Evolutionary conservation across 495 filamentous ascomycete species (phyloP).

Genomic region (Acidiella bohemica): DNA sequence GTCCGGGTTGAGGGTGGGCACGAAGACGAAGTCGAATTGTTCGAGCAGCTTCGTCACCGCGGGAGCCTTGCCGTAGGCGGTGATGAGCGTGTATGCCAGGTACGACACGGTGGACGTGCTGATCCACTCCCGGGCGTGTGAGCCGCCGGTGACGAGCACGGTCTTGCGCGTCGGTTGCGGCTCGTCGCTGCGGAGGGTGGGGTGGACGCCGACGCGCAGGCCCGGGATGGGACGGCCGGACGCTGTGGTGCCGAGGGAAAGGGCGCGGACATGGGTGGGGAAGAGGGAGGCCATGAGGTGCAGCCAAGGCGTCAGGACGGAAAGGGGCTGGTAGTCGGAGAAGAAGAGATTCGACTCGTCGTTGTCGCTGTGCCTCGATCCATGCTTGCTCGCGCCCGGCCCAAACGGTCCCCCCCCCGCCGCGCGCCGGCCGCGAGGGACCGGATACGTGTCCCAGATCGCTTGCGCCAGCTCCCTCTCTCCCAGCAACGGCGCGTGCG

Average conservation of each 20-base stretch:
- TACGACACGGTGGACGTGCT: slow-evolving; percentile 86
- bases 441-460: slow-evolving; percentile 65
- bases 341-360: slow-evolving; percentile 62
- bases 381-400: slow-evolving; percentile 27
- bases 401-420: not conserved
- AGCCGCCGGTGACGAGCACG: slow-evolving; percentile 70
- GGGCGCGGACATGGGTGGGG: slow-evolving; percentile 56
- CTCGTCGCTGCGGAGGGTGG: slow-evolving; percentile 31
- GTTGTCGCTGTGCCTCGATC: slow-evolving; percentile 24
- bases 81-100: slow-evolving; percentile 77
- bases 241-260: slow-evolving; percentile 64
- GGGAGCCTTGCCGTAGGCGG: slow-evolving; percentile 53
- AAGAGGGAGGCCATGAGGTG: slow-evolving; percentile 78
- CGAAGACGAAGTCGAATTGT: slow-evolving; percentile 72
- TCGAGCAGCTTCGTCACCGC: slow-evolving; percentile 63
- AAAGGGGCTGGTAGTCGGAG: slow-evolving; percentile 67
- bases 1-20: slow-evolving; percentile 85
- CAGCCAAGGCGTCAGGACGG: slow-evolving; percentile 79
- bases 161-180: slow-evolving; percentile 46
- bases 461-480: slow-evolving; percentile 54
- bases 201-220: slow-evolving; percentile 59
- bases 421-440: slow-evolving; percentile 18
- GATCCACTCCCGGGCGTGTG: slow-evolving; percentile 93
- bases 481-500: slow-evolving; percentile 63
- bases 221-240: slow-evolving; percentile 78